Evolutionary conservation across 495 filamentous ascomycete genomes (phyloP).

Genomic region (Wilcoxina mikolae): DNA sequence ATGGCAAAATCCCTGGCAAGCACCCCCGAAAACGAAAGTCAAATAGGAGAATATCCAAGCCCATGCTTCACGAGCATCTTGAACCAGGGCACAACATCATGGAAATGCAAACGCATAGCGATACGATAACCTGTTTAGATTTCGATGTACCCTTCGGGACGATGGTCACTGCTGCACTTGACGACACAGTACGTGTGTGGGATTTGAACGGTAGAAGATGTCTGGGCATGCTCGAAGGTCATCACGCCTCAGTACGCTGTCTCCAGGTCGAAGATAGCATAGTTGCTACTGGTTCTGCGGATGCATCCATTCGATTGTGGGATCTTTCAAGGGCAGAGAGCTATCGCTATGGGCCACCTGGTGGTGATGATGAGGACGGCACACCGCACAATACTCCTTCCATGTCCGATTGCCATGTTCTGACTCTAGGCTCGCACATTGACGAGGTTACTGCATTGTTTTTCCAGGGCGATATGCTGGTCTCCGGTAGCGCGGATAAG

Average conservation of each 20-base stretch:
- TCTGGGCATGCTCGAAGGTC: constrained; percentile 78
- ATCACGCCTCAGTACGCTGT: constrained; percentile 84
- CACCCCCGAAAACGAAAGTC: constrained; percentile 48
- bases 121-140: constrained; percentile 79
- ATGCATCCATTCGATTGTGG: constrained; percentile 90
- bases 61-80: constrained; percentile 90
- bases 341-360: constrained; percentile 35
- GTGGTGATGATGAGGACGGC: constrained; percentile 37
- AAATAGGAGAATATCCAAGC: constrained; percentile 64
- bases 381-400: constrained; percentile 42
- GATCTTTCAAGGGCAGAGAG: constrained; percentile 60
- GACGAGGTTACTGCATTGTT: constrained; percentile 90
- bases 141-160: constrained; percentile 94
- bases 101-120: constrained; percentile 74
- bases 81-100: constrained; percentile 78
- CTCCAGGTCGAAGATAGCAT: constrained; percentile 94
- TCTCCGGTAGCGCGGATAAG: constrained; percentile 94
- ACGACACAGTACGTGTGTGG: constrained; percentile 96
- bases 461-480: constrained; percentile 72
- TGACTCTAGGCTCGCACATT: constrained; percentile 76
- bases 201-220: constrained; percentile 87
- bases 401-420: constrained; percentile 75
- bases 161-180: constrained; percentile 84
- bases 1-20: constrained; percentile 57
- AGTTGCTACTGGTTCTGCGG: constrained; percentile 86